phyloP scores from a whole-genome alignment of 495 filamentous ascomycete genomes.

The Sordaria brevicollis region DNA sequence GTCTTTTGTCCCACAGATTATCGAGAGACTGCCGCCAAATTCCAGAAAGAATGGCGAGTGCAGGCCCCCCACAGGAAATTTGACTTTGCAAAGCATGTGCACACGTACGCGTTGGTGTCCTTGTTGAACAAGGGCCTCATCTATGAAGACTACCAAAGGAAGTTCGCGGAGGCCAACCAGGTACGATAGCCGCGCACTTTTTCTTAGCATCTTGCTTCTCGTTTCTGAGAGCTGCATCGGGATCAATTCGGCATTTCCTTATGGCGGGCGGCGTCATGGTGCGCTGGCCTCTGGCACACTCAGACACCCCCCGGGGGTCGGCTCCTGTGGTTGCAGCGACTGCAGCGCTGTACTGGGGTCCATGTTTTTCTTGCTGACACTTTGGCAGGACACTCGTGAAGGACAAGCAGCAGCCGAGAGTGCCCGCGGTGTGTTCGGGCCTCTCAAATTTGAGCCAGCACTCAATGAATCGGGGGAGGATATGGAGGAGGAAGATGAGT shows the following conservation, averaged over 20 bases:
- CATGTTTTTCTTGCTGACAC: slow-evolving; percentile 18
- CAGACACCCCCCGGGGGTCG: neutral
- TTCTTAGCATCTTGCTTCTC: neutral
- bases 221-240: slow-evolving; percentile 1
- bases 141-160: slow-evolving; percentile 53
- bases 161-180: slow-evolving; percentile 35
- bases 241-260: slow-evolving; percentile 5
- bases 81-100: slow-evolving; percentile 66
- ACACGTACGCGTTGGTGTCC: slow-evolving; percentile 62
- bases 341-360: slow-evolving; percentile 20
- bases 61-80: slow-evolving; percentile 58
- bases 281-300: slow-evolving; percentile 9
- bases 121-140: slow-evolving; percentile 69
- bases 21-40: slow-evolving; percentile 64
- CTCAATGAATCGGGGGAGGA: slow-evolving; percentile 19
- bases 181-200: slow-evolving; percentile 11
- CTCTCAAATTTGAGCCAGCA: slow-evolving; percentile 27
- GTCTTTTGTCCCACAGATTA: slow-evolving; percentile 35
- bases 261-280: slow-evolving; percentile 4
- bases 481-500: slow-evolving; percentile 22
- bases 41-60: slow-evolving; percentile 73
- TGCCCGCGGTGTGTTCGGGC: slow-evolving; percentile 39
- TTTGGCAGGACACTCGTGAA: slow-evolving; percentile 33
- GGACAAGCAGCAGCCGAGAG: slow-evolving; percentile 33
- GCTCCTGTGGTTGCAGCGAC: slow-evolving; percentile 12